phyloP scores from a whole-genome alignment of 1,284 basidiomycete genomes.

The Microbotryum violaceum region DNA sequence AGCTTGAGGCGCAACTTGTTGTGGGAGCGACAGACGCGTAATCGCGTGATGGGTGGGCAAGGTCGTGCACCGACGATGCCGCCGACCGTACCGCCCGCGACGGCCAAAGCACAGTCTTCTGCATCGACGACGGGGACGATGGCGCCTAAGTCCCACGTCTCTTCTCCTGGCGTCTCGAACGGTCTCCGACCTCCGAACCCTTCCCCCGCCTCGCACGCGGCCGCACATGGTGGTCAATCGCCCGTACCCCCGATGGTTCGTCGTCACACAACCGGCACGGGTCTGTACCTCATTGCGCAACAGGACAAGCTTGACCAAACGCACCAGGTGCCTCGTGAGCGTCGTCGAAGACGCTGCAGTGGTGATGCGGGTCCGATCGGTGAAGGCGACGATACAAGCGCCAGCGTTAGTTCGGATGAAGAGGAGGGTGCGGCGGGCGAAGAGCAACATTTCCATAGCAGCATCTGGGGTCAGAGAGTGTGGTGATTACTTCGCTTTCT shows the following conservation, averaged over 20 bases:
- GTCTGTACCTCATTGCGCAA: constrained; percentile 21
- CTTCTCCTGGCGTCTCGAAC: not conserved
- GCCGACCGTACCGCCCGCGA: not conserved
- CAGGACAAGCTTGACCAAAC: not conserved
- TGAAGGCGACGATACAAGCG: not conserved
- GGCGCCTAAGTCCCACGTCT: not conserved
- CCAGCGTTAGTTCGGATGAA: not conserved
- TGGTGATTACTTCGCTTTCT: not conserved
- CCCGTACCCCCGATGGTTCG: not conserved
- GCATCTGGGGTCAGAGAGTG: not conserved
- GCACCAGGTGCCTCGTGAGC: not conserved
- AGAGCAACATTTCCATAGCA: not conserved
- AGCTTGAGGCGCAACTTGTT: constrained; percentile 70
- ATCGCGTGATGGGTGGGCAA: constrained; percentile 20
- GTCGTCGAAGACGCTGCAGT: not conserved
- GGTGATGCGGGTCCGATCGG: not conserved
- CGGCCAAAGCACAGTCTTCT: not conserved
- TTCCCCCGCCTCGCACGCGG: constrained; percentile 8
- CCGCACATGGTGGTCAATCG: constrained; percentile 3
- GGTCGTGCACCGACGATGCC: constrained; percentile 8
- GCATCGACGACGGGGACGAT: not conserved
- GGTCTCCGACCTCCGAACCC: constrained; percentile 17
- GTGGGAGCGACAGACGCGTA: constrained; percentile 57
- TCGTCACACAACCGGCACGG: constrained; percentile 24
- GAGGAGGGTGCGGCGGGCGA: not conserved